Conservation (phyloP, 1,139 yeast species). For the Debaryomycetaceae sp. region DNA sequence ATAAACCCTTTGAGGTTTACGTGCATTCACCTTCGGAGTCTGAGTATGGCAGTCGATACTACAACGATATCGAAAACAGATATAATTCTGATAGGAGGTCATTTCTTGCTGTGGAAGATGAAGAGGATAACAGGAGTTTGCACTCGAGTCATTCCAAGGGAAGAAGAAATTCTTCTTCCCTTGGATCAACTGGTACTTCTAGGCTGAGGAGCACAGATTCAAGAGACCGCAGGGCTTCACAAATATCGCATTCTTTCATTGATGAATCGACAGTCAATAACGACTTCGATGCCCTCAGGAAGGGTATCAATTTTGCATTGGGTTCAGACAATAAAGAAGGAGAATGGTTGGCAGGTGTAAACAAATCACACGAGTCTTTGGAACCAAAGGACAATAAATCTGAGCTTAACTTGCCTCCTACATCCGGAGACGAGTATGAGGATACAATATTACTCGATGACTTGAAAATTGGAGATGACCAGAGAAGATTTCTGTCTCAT, state of each 20-base stretch:
- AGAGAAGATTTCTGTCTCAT: not conserved
- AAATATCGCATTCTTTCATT: slow-evolving; percentile 11
- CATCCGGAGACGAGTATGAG: slow-evolving; percentile 10
- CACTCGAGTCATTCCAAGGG: not conserved
- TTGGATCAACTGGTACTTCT: not conserved
- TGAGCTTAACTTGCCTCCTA: not conserved
- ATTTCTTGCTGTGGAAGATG: not conserved
- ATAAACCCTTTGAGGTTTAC: not conserved
- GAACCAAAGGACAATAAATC: not conserved
- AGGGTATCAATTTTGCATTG: slow-evolving; percentile 36
- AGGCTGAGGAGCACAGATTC: not conserved
- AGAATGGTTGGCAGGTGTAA: slow-evolving; percentile 23
- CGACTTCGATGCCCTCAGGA: slow-evolving; percentile 33
- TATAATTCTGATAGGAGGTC: not conserved
- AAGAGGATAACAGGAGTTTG: not conserved
- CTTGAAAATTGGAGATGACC: slow-evolving; percentile 1
- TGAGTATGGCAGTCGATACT: not conserved
- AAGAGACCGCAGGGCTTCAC: not conserved
- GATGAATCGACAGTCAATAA: slow-evolving; percentile 25
- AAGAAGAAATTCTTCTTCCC: not conserved
- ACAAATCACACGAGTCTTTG: not conserved
- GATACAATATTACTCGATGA: slow-evolving; percentile 21
- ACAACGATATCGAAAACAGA: not conserved
- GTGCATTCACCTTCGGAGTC: not conserved
- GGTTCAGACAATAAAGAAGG: slow-evolving; percentile 25